Evolutionary conservation across 2,329 filamentous ascomycete genomes (phyloP).

Genomic region (Pseudogymnoascus sp.): DNA sequence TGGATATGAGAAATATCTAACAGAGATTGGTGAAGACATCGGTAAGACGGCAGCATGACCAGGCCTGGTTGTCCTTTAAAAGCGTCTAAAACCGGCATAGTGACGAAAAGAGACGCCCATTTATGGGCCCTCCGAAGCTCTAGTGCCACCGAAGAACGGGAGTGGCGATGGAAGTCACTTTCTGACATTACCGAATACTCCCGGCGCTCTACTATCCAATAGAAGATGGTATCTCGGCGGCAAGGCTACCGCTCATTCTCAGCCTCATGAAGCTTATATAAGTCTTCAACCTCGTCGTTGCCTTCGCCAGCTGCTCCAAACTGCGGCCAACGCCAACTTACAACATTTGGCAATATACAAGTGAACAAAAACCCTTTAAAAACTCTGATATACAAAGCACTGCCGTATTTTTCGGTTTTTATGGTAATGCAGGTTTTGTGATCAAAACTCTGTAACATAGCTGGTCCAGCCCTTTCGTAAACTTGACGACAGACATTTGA

Average conservation of each 20-base stretch:
- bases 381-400: not conserved
- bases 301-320: not conserved
- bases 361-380: not conserved
- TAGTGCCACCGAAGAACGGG: slow-evolving; percentile 8
- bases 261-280: not conserved
- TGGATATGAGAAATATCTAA: not conserved
- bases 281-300: not conserved
- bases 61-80: not conserved
- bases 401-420: not conserved
- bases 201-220: not conserved
- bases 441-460: not conserved
- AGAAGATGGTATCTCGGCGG: not conserved
- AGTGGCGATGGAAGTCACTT: slow-evolving; percentile 1
- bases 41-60: not conserved
- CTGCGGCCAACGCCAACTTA: not conserved
- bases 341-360: not conserved
- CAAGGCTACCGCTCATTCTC: not conserved
- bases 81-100: not conserved
- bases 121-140: not conserved
- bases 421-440: not conserved
- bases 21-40: not conserved
- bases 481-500: not conserved
- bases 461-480: not conserved
- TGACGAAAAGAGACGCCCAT: not conserved
- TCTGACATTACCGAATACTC: not conserved